A percentile compares a stretch with the other conserved stretches of the same genome.
Evolutionary conservation across 768 basidiomycete genomes (phyloP).

Genomic region (Naganishia friedmannii): DNA sequence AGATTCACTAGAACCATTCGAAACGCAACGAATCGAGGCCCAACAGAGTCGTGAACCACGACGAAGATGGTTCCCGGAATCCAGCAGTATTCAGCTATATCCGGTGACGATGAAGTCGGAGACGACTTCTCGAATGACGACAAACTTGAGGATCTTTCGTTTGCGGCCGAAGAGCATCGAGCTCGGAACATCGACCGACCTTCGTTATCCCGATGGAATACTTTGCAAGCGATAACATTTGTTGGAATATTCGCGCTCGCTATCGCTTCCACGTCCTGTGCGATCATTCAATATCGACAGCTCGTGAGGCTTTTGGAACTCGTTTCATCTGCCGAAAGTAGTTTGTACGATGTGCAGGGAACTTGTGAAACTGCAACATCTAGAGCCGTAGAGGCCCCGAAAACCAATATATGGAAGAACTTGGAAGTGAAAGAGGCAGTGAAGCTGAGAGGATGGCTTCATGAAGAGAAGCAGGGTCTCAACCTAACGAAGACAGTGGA

Average conservation of each 20-base stretch:
- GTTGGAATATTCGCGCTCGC: neutral
- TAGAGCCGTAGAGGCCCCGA: constrained; percentile 2
- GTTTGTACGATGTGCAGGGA: neutral
- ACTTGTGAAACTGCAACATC: constrained; percentile 1
- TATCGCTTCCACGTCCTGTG: neutral
- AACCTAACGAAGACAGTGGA: constrained; percentile 56
- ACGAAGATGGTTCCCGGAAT: neutral
- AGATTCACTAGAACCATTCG: neutral
- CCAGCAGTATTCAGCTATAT: neutral
- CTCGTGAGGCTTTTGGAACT: neutral
- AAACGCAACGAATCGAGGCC: neutral
- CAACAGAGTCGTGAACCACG: neutral
- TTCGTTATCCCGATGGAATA: neutral
- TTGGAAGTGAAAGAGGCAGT: constrained; percentile 57
- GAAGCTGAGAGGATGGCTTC: constrained; percentile 57
- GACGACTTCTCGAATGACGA: neutral
- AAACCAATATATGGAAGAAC: constrained; percentile 57
- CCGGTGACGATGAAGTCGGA: neutral
- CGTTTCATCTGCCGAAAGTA: neutral
- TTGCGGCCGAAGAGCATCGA: neutral
- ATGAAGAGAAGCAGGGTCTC: constrained; percentile 53
- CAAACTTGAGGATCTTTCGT: neutral
- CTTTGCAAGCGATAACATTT: neutral
- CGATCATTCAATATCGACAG: neutral
- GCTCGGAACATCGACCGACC: neutral